A percentile compares a stretch with the other conserved stretches of the same genome.
These are phyloP conservation scores for Nicotiana attenuata DNA, from an alignment of 257 asterid species.

Conservation along the genomic window DNA sequence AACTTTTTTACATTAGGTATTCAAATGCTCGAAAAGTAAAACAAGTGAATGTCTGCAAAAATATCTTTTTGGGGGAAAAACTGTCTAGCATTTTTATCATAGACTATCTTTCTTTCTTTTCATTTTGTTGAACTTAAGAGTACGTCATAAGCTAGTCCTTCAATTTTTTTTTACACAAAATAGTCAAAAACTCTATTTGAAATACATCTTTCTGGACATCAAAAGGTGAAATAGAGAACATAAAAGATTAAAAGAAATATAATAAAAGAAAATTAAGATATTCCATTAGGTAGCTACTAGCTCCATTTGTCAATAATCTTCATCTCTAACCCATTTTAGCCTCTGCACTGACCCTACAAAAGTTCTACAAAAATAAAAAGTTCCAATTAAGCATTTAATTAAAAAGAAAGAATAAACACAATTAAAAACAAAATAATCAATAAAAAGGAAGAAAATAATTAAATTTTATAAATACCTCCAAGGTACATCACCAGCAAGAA, in stretches of 20 bases:
- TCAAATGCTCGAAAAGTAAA: not conserved
- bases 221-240: not conserved
- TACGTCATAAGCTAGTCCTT: not conserved
- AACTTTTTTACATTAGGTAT: too few relatives aligned
- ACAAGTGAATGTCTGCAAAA: not conserved
- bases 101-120: not conserved
- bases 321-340: conserved; percentile 42
- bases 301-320: not conserved
- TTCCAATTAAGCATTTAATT: not conserved
- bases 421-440: not conserved
- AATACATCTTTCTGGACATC: not conserved
- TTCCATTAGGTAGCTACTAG: not conserved
- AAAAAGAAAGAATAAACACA: not conserved
- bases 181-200: not conserved
- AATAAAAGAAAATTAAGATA: not conserved
- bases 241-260: not conserved
- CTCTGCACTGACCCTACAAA: conserved; percentile 46
- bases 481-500: conserved; percentile 47
- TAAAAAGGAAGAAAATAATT: not conserved
- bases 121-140: not conserved
- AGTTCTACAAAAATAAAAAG: conserved; percentile 35
- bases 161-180: not conserved
- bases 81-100: not conserved
- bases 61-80: not conserved
- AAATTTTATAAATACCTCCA: conserved; percentile 48